Base-by-base conservation (phyloP, 2,329 filamentous ascomycete species). In the Teratosphaeria epicoccoides region DNA sequence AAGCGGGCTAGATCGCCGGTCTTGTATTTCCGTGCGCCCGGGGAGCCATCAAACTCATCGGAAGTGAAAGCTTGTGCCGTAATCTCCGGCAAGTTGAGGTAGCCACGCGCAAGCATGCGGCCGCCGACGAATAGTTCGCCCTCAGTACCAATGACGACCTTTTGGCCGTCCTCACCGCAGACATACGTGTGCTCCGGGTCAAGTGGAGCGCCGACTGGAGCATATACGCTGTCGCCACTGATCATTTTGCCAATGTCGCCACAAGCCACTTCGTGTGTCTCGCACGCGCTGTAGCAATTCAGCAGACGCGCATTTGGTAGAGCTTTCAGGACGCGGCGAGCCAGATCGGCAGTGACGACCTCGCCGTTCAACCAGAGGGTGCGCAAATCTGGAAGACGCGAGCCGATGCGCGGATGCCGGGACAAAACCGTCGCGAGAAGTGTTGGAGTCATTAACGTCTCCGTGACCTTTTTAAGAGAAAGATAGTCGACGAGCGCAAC, bases 361-460 rank as follows among this genome's bases (percentile, higher is more conserved):
- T 91, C 87, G 47, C 87, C 87, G 59, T 91, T 90, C 25, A 91
- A 73, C 86, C 86, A 90, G 25, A 90, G 69, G 0, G 83, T 86
- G 44, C 79, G 79, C 51, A 91, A 71, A 17, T 84, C 69, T 6
- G 84, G 82, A 7, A 90, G 73, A 43, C 79, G 77, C 24, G 74
- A 70, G 17, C 77, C 80, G 49, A 90, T 76, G 44, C 83, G 75
- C 6, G 83, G 74, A 64, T 88, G 82, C 43, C 85, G 78, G 1
- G 84, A 77, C 17, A 91, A 76, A 2, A 89, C 81, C 1, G 86
- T 85, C 24, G 86, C 82, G 45, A 91, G 74, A 12, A 91, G 76
- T 0, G 87, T 90, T 0, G 87, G 87, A 0, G 87, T 90, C 84
- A 90, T 90, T 49, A 91, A 76, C 14, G 87, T 90, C 65, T 91